A percentile compares a stretch with the other conserved stretches of the same genome.
These are phyloP conservation scores for Sporothrix pseudoabietina DNA, from an alignment of 2,329 filamentous ascomycete genomes.

Conservation along the genomic window DNA sequence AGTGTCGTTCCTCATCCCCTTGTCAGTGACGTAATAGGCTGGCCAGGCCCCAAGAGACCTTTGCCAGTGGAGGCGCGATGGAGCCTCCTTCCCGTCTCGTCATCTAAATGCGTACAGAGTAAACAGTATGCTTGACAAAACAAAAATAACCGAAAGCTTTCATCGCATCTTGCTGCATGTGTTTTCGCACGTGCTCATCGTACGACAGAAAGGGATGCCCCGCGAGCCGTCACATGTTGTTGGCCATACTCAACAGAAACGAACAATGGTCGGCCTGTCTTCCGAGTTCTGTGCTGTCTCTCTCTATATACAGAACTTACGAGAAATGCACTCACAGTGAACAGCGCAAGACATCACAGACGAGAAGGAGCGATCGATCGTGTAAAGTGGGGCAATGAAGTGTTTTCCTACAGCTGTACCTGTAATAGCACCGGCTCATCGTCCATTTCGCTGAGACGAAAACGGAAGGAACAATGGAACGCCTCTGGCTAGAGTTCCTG, in stretches of 20 bases:
- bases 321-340: not conserved
- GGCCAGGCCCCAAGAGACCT: not conserved
- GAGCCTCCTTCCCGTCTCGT: not conserved
- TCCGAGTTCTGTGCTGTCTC: not conserved
- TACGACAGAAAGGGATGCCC: not conserved
- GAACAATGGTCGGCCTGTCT: not conserved
- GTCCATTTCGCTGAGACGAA: no score
- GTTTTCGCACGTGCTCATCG: not conserved
- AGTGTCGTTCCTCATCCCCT: not conserved
- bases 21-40: constrained; percentile 23
- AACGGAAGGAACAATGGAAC: constrained; percentile 10
- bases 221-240: not conserved
- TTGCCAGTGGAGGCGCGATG: constrained; percentile 4
- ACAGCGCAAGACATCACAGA: not conserved
- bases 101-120: not conserved
- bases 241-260: not conserved
- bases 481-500: not conserved
- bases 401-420: not conserved
- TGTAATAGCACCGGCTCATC: not conserved
- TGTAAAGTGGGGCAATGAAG: not conserved
- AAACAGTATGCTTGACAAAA: not conserved
- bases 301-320: not conserved
- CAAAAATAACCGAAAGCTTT: not conserved
- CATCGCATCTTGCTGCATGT: not conserved
- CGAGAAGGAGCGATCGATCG: not conserved